phyloP scores from a whole-genome alignment of 2,329 filamentous ascomycete species.

The Teratosphaeria gauchensis region DNA sequence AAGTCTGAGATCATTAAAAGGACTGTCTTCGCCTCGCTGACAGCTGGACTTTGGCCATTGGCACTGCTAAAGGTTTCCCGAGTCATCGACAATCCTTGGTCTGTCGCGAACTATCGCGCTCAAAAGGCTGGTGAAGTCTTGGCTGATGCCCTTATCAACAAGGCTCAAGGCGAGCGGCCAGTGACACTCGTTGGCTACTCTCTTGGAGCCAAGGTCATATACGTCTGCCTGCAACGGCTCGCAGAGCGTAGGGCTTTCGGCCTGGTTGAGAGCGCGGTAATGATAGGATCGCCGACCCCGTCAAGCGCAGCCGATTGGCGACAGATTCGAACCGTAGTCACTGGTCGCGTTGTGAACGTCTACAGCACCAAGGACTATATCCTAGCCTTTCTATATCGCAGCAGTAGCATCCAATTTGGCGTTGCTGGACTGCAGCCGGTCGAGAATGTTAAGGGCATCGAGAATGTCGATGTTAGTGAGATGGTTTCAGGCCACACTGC shows the following conservation, averaged over 20 bases:
- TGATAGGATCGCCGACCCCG: slow-evolving; percentile 74
- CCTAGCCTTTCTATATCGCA: slow-evolving; percentile 76
- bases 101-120: slow-evolving; percentile 28
- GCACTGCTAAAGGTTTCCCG: slow-evolving; percentile 36
- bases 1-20: slow-evolving; percentile 64
- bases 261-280: slow-evolving; percentile 68
- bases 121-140: slow-evolving; percentile 32
- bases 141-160: slow-evolving; percentile 33
- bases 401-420: slow-evolving; percentile 71
- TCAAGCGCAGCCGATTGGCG: slow-evolving; percentile 65
- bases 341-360: slow-evolving; percentile 76
- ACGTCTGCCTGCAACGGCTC: slow-evolving; percentile 66
- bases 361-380: slow-evolving; percentile 83
- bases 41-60: slow-evolving; percentile 41
- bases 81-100: slow-evolving; percentile 33
- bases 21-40: slow-evolving; percentile 38
- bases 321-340: slow-evolving; percentile 65
- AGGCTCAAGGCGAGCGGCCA: slow-evolving; percentile 31
- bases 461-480: slow-evolving; percentile 45
- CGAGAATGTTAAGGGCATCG: slow-evolving; percentile 55
- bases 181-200: slow-evolving; percentile 32
- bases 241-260: slow-evolving; percentile 74
- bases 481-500: slow-evolving; percentile 42
- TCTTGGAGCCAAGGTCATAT: slow-evolving; percentile 52
- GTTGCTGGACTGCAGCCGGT: slow-evolving; percentile 75